Evolutionary conservation across 2,329 filamentous ascomycete species (phyloP).

Genomic region (Xylaria sp.): DNA sequence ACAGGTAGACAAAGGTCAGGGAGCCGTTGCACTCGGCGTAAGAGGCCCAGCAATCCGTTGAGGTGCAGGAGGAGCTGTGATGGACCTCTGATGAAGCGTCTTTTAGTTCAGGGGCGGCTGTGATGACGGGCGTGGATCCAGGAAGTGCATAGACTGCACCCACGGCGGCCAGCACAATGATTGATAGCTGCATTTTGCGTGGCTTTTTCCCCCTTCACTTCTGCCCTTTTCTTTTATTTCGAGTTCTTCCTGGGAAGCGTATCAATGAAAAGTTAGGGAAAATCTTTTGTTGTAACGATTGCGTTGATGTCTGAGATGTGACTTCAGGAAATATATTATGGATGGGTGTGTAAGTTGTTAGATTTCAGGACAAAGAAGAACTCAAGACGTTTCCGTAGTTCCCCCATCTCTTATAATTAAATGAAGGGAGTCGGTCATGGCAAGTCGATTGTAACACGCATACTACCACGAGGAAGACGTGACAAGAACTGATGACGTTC

Average conservation of each 20-base stretch:
- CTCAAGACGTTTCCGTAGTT: slow-evolving; percentile 1
- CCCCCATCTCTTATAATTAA: slow-evolving; percentile 5
- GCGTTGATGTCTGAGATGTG: slow-evolving; percentile 6
- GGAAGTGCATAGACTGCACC: slow-evolving; percentile 28
- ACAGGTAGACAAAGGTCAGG: slow-evolving; percentile 38
- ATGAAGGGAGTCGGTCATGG: neutral
- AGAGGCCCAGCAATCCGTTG: slow-evolving; percentile 36
- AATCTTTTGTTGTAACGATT: neutral
- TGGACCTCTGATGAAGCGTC: neutral
- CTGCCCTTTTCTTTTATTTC: neutral
- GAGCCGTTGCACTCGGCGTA: slow-evolving; percentile 36
- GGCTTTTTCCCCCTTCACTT: neutral
- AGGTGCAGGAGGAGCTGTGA: slow-evolving; percentile 12
- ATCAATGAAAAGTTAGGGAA: neutral
- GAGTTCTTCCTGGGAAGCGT: neutral
- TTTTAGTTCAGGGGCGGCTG: slow-evolving; percentile 14
- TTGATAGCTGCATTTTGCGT: slow-evolving; percentile 27
- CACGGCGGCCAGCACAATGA: slow-evolving; percentile 9
- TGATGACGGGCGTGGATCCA: slow-evolving; percentile 23
- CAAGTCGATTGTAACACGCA: neutral
- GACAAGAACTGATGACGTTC: slow-evolving; percentile 12
- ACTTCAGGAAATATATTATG: neutral
- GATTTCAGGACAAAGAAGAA: neutral
- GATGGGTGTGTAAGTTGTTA: neutral
- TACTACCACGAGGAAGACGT: neutral